Evolutionary conservation across 2,329 filamentous ascomycete species (phyloP), one percentile per base, ranked within the genome.

Genomic region (Botryotinia calthae): DNA sequence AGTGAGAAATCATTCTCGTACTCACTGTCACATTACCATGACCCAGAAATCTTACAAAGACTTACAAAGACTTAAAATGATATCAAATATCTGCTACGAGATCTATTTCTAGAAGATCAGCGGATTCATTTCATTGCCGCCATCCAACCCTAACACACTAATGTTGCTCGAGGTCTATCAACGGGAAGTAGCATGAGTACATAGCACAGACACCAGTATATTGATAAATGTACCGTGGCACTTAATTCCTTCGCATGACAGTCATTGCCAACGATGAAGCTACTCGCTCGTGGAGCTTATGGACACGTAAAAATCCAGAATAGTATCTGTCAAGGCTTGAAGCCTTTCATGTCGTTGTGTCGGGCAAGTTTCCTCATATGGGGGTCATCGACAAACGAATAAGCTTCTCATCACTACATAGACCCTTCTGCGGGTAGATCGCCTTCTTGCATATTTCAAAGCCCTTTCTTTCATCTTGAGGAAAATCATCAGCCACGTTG

Each of bases 171-270:
- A 78, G 76, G 74, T 74, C 74, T 72, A 74, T 74, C 51, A 37
- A 75, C 76, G 77, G 78, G 66, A 77, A 70, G 73, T 68, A 75
- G 74, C 78, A 79, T 75, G 73, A 75, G 70, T 68, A 72, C 70
- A 59, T 48, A 66, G 59, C 70, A 72, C 70, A 72, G 51, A 61
- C 54, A 72, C 63, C 62, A 72, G 51, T 68, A 59, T 72, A 59
- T 48, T 68, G 63, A 67, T 68, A 46, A 68, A 67, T 71, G 69
- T 71, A 71, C 58, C 51, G 70, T 72, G 37, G 51, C 54, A 72
- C 70, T 54, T 58, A 42, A 40, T 48, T 48, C 20, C 44, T 67
- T 46, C 62, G 70, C 62, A 59, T 72, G 51, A 72, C 62, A 72
- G 61, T 72, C 20, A 61, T 48, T 68, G 70, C 61, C 62, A 59